Conservation (phyloP, 495 filamentous ascomycete genomes). For the Xylaria nigripes region DNA sequence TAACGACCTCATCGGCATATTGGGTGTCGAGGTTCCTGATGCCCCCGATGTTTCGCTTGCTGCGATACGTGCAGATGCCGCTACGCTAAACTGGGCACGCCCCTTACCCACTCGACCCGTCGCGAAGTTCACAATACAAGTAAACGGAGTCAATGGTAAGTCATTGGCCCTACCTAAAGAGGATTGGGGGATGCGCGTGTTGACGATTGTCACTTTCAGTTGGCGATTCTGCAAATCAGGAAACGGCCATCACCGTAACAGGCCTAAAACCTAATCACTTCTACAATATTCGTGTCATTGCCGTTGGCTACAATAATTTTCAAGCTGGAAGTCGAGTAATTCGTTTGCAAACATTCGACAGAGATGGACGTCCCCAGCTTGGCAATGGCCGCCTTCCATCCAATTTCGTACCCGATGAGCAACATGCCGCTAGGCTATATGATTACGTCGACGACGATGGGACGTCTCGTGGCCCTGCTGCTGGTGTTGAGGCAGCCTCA, state of each 20-base stretch:
- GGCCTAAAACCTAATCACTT: constrained; percentile 77
- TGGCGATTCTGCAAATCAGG: constrained; percentile 73
- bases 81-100: constrained; percentile 86
- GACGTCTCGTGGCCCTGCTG: constrained; percentile 31
- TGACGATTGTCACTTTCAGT: constrained; percentile 43
- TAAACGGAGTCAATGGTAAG: constrained; percentile 86
- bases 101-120: constrained; percentile 69
- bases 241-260: constrained; percentile 82
- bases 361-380: constrained; percentile 48
- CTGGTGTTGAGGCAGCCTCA: constrained; percentile 48
- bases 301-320: constrained; percentile 81
- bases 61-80: constrained; percentile 74
- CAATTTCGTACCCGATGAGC: constrained; percentile 44
- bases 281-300: constrained; percentile 87
- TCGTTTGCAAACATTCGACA: constrained; percentile 59
- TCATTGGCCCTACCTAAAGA: background rate
- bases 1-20: constrained; percentile 76
- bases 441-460: constrained; percentile 33
- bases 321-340: constrained; percentile 81
- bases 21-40: constrained; percentile 88
- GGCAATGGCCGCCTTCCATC: constrained; percentile 45
- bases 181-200: constrained; percentile 1
- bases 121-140: constrained; percentile 79
- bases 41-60: constrained; percentile 88
- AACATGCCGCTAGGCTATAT: constrained; percentile 30